Percentiles rank a stretch among this genome's conserved stretches.
Conservation (phyloP, 169 alveolate species). For the Plasmodium gallinaceum region DNA sequence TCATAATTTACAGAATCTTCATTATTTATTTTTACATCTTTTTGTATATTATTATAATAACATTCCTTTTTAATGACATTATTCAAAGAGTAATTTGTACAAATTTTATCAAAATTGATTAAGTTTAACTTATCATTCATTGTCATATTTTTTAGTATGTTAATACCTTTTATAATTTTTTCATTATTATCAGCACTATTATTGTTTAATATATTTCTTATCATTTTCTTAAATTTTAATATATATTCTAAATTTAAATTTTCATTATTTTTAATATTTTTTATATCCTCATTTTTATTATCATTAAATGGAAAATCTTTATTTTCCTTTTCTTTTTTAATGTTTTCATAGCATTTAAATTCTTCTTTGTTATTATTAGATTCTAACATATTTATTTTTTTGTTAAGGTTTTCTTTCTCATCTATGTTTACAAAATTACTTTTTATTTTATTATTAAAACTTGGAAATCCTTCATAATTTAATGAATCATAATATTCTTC, state of each 20-base stretch:
- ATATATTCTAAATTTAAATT: constrained; percentile 16
- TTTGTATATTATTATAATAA: constrained; percentile 12
- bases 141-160: constrained; percentile 35
- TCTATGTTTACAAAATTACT: constrained; percentile 1
- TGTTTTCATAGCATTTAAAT: neutral
- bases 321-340: neutral
- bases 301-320: constrained; percentile 11
- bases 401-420: neutral
- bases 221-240: constrained; percentile 37
- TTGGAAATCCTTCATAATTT: constrained; percentile 2
- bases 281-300: constrained; percentile 32
- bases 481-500: constrained; percentile 13
- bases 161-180: constrained; percentile 64
- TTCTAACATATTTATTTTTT: neutral
- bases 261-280: constrained; percentile 20
- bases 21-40: neutral
- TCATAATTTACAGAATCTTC: constrained; percentile 34
- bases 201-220: constrained; percentile 50
- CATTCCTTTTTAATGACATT: constrained; percentile 1
- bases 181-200: constrained; percentile 33
- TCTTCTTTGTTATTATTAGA: neutral
- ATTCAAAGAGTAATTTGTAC: neutral
- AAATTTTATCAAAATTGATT: neutral
- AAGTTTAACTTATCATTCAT: constrained; percentile 26
- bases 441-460: neutral